These are phyloP conservation scores for Apophysomyces sp. DNA, from an alignment of 371 early-diverging fungal species.

Conservation along the genomic window DNA sequence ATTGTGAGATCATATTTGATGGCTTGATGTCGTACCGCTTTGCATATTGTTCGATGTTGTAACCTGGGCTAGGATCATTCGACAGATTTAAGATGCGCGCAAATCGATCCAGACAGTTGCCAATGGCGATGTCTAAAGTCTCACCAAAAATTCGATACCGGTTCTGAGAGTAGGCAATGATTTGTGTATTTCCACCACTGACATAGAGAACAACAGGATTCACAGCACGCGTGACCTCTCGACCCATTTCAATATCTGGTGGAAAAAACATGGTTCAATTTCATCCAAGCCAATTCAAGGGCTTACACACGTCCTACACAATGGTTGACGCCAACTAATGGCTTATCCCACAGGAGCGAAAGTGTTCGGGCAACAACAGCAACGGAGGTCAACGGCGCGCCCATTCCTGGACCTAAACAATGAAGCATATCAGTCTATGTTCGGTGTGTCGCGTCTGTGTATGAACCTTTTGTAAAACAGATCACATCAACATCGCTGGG, in stretches of 20 bases:
- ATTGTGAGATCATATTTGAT: neutral
- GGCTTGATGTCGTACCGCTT: slow-evolving; percentile 59
- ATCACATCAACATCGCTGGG: slow-evolving; percentile 88
- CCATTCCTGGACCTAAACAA: slow-evolving; percentile 96
- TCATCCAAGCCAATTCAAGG: neutral
- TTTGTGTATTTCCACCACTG: slow-evolving; percentile 99
- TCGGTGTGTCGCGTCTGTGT: neutral
- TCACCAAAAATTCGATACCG: slow-evolving; percentile 99
- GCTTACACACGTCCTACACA: slow-evolving; percentile 90
- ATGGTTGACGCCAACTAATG: slow-evolving; percentile 98
- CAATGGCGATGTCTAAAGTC: slow-evolving; percentile 99
- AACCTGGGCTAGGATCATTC: slow-evolving; percentile 98
- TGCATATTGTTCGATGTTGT: slow-evolving; percentile 97
- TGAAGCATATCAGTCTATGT: neutral
- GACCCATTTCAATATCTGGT: slow-evolving; percentile 99
- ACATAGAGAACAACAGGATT: slow-evolving; percentile 99
- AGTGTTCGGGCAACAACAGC: slow-evolving; percentile 97
- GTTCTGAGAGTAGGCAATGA: slow-evolving; percentile 96
- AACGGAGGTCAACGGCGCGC: slow-evolving; percentile 90
- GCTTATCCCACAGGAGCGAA: slow-evolving; percentile 89
- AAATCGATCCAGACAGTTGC: slow-evolving; percentile 99
- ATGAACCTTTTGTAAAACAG: slow-evolving; percentile 94
- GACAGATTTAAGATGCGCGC: slow-evolving; percentile 92
- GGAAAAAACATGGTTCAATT: neutral
- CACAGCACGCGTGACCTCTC: slow-evolving; percentile 94